Evolutionary conservation across 352 stramenopile genomes (phyloP).

Genomic region (Phytophthora colocasiae): DNA sequence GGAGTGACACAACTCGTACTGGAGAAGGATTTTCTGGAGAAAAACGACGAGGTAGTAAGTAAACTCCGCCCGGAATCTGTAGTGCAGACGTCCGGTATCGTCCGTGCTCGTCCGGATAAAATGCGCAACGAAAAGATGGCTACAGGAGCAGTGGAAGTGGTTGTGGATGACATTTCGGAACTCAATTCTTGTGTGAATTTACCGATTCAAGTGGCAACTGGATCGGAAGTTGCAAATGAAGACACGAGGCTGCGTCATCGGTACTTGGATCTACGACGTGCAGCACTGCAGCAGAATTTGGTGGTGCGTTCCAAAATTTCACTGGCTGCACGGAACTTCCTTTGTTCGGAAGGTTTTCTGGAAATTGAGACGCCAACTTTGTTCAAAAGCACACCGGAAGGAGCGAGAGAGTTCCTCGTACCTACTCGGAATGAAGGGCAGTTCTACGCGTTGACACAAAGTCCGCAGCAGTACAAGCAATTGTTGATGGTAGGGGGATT

Average conservation of each 20-base stretch:
- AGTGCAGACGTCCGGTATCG: conserved; percentile 66
- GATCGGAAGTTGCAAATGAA: conserved; percentile 65
- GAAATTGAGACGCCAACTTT: conserved; percentile 91
- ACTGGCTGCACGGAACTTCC: conserved; percentile 73
- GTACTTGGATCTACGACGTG: conserved; percentile 83
- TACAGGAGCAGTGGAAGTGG: conserved; percentile 78
- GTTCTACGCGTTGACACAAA: conserved; percentile 91
- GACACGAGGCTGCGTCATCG: conserved; percentile 80
- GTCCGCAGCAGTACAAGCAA: conserved; percentile 94
- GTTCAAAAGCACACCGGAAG: conserved; percentile 90
- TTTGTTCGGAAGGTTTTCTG: conserved; percentile 75
- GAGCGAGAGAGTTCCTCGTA: conserved; percentile 88
- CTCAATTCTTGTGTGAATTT: conserved; percentile 70
- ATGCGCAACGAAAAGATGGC: conserved; percentile 80
- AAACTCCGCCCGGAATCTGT: conserved; percentile 75
- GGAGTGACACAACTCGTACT: conserved; percentile 86
- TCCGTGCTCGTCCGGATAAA: conserved; percentile 60
- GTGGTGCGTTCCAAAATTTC: conserved; percentile 75
- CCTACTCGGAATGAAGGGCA: conserved; percentile 69
- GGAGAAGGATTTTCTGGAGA: conserved; percentile 61
- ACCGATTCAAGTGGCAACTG: conserved; percentile 69
- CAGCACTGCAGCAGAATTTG: conserved; percentile 83
- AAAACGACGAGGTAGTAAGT: conserved; percentile 53
- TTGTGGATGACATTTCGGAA: conserved; percentile 65
- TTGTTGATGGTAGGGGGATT: conserved; percentile 90